Percentiles rank a stretch among this genome's conserved stretches.
phyloP scores from a whole-genome alignment of 2,329 filamentous ascomycete species.

The Cyclaneusma minus region DNA sequence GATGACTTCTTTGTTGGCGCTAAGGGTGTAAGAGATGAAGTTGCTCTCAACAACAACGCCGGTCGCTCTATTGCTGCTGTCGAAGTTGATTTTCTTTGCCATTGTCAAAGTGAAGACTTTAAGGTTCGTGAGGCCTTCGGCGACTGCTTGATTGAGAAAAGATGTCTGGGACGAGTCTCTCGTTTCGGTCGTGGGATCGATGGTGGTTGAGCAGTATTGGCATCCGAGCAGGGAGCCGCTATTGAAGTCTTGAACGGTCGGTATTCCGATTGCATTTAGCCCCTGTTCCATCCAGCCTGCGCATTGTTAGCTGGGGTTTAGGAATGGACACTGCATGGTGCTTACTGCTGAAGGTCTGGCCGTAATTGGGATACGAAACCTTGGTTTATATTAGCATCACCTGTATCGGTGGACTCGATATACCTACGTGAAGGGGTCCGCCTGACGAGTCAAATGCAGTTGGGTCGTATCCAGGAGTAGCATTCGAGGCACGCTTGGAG shows the following conservation, averaged over 20 bases:
- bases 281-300: slow-evolving; percentile 23
- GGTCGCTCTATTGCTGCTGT: slow-evolving; percentile 22
- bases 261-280: slow-evolving; percentile 25
- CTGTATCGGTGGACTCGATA: too few relatives aligned
- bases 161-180: slow-evolving; percentile 22
- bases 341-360: too few relatives aligned
- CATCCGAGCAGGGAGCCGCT: slow-evolving; percentile 24
- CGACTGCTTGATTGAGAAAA: slow-evolving; percentile 17
- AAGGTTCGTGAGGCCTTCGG: slow-evolving; percentile 18
- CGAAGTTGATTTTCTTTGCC: slow-evolving; percentile 29
- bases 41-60: slow-evolving; percentile 21
- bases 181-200: slow-evolving; percentile 13
- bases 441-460: slow-evolving; percentile 16
- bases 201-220: slow-evolving; percentile 18
- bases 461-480: slow-evolving; percentile 13
- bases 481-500: slow-evolving; percentile 13
- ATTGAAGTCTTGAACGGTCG: slow-evolving; percentile 21
- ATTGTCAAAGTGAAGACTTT: slow-evolving; percentile 25
- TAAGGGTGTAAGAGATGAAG: slow-evolving; percentile 3
- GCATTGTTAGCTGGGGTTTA: too few relatives aligned
- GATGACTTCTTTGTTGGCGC: slow-evolving; percentile 24
- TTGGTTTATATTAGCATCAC: too few relatives aligned
- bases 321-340: too few relatives aligned
- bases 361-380: slow-evolving; percentile 26
- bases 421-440: slow-evolving; percentile 24